Evolutionary conservation across 441 rosid species (phyloP).

Genomic region (Aquilaria agallochum): DNA sequence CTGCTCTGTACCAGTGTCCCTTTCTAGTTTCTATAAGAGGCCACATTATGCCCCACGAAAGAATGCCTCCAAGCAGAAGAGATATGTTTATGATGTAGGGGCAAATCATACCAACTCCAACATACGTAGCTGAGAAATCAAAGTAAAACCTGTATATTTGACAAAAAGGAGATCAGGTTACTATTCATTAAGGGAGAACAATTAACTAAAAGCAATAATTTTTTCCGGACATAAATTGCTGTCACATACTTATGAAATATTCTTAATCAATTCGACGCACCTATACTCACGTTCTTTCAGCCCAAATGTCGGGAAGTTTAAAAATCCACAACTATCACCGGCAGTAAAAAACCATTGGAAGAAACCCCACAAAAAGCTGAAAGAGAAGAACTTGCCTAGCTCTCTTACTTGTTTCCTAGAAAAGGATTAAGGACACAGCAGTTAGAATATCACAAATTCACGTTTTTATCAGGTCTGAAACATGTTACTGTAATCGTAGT

Average conservation of each 20-base stretch:
- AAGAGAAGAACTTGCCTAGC: conserved; percentile 73
- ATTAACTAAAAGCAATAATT: background rate
- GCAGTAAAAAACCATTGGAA: conserved; percentile 92
- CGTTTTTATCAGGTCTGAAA: background rate
- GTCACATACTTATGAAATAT: too few species aligned
- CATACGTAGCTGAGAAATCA: conserved; percentile 88
- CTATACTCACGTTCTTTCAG: conserved; percentile 58
- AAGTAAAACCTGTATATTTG: conserved; percentile 67
- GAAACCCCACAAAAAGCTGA: conserved; percentile 90
- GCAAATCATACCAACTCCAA: conserved; percentile 96
- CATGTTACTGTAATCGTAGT: background rate
- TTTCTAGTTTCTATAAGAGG: conserved; percentile 72
- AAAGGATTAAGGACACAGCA: conserved; percentile 7
- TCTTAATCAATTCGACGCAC: conserved; percentile 27
- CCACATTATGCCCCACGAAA: conserved; percentile 98
- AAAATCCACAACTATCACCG: conserved; percentile 73
- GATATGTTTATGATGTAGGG: conserved; percentile 83
- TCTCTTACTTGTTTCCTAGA: conserved; percentile 76
- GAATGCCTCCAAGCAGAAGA: conserved; percentile 68
- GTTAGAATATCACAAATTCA: conserved; percentile 9
- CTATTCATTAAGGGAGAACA: background rate
- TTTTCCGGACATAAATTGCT: too few species aligned
- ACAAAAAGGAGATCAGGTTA: conserved; percentile 6
- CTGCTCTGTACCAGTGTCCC: conserved; percentile 69
- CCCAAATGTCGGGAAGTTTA: conserved; percentile 72